Base-by-base conservation (phyloP, 768 basidiomycete genomes). In the Melanogaster broomeanus region DNA sequence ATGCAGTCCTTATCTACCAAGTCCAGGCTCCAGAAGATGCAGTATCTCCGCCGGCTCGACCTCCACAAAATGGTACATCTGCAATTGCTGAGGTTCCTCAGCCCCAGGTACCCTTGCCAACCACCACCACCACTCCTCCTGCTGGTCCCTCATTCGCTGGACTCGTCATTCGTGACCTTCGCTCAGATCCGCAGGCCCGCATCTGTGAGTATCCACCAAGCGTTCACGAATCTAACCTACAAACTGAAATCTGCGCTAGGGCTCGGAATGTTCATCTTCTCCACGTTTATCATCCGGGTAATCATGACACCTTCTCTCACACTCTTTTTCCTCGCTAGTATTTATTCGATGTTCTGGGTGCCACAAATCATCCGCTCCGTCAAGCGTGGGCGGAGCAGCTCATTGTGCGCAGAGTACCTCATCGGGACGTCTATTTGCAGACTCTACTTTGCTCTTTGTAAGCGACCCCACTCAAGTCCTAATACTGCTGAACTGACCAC, bases 321-420 rank as follows among this genome's bases (percentile, higher is more conserved):
- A 8, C 74, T 90, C 59, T 56, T 86, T 16, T 83, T 88, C 56
- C 77, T 94, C 30, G 80, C 75, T 10, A 64, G 74, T 24, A 78
- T 90, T 49, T 93, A 95, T 67, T 87, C 86, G 6, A 77, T 77
- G 52, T 85, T 94, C 61, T 97, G 93, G 93, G 58, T 87, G 5
- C 86, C 90, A 4, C 93, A 95, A 68, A 91, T 97, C 42, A 74
- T 86, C 47, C 78, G 93, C 21, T 88, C 91, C 15, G 83, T 78
- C 15, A 78, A 79, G 19, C 79, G 89, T 21, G 88, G 86, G 9
- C 77, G 90, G 52, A 77, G 78, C 8, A 87, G 87, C 61, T 88
- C 87, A 1, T 63, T 96, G 38, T 73, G 79, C 8, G 74, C 71
- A 40, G 81, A 84, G 60, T 96, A 95, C 58, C 64, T 95, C 19